phyloP scores from a whole-genome alignment of 805 yeast species.

The Torulaspora franciscae region DNA sequence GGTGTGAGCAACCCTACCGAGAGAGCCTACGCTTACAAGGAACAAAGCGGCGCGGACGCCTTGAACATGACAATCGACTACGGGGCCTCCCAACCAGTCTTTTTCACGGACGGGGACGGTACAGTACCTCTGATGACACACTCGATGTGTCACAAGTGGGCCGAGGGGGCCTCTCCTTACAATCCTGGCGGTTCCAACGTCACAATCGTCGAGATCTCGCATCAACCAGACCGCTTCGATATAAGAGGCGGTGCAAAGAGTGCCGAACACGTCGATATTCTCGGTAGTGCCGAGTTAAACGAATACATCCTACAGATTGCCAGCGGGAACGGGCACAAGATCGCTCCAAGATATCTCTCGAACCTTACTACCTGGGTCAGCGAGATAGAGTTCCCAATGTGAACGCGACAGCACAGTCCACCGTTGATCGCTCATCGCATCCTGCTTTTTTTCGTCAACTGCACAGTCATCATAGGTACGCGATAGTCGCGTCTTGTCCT shows the following conservation, averaged over 20 bases:
- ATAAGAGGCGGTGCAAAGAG: constrained; percentile 96
- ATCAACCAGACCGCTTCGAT: constrained; percentile 90
- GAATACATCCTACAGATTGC: constrained; percentile 81
- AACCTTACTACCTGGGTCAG: constrained; percentile 58
- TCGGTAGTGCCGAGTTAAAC: constrained; percentile 89
- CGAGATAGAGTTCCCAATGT: constrained; percentile 45
- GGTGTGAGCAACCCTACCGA: constrained; percentile 98
- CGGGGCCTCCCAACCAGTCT: constrained; percentile 59
- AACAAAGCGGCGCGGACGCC: constrained; percentile 50
- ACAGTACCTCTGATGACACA: constrained; percentile 87
- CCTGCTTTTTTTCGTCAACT: background rate
- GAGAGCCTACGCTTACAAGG: constrained; percentile 81
- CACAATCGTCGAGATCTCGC: constrained; percentile 82
- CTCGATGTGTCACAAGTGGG: constrained; percentile 89
- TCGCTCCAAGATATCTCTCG: constrained; percentile 56
- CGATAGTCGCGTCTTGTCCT: constrained; percentile 15
- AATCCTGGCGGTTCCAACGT: constrained; percentile 77
- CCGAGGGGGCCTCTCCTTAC: constrained; percentile 52
- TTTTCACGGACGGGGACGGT: constrained; percentile 91
- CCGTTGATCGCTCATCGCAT: constrained; percentile 1
- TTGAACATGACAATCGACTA: constrained; percentile 69
- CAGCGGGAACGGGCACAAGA: constrained; percentile 67
- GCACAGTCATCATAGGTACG: constrained; percentile 1
- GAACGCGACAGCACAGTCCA: background rate
- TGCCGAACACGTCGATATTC: constrained; percentile 95